Percentiles rank a stretch among this genome's conserved stretches.
Conservation (phyloP, 345 rosid genomes). For the Cardamine chenopodiifolia region DNA sequence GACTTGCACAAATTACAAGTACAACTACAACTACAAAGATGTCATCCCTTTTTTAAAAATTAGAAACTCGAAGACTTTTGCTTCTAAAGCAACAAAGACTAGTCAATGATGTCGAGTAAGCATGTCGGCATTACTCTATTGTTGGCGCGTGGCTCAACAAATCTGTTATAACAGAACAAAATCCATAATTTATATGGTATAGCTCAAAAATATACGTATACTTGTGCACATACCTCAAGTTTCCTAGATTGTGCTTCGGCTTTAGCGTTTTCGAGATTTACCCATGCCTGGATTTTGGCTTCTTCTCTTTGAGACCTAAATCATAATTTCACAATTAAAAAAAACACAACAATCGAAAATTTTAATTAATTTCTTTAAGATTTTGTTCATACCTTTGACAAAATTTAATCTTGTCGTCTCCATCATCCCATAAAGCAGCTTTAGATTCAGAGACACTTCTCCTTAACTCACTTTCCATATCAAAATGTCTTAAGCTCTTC, state of each 20-base stretch:
- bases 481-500: conserved; percentile 80
- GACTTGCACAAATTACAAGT: conserved; percentile 40
- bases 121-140: conserved; percentile 22
- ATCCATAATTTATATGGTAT: background rate
- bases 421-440: conserved; percentile 71
- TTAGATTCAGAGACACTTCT: conserved; percentile 66
- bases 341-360: too few species aligned
- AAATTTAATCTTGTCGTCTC: conserved; percentile 78
- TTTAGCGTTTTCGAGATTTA: conserved; percentile 88
- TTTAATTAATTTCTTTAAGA: background rate
- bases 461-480: conserved; percentile 50
- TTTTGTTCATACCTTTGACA: conserved; percentile 63
- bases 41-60: conserved; percentile 39
- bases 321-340: too few species aligned
- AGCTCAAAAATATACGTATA: background rate
- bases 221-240: conserved; percentile 59
- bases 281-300: conserved; percentile 93
- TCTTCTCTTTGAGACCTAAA: conserved; percentile 90
- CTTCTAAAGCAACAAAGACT: conserved; percentile 51
- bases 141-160: conserved; percentile 65
- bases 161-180: conserved; percentile 21
- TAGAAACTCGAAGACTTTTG: conserved; percentile 46
- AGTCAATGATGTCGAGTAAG: conserved; percentile 47
- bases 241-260: conserved; percentile 96
- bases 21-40: conserved; percentile 36